Evolutionary conservation across 805 yeast species (phyloP), one percentile per base, ranked within the genome.

Genomic region (Teunomyces pallodes): DNA sequence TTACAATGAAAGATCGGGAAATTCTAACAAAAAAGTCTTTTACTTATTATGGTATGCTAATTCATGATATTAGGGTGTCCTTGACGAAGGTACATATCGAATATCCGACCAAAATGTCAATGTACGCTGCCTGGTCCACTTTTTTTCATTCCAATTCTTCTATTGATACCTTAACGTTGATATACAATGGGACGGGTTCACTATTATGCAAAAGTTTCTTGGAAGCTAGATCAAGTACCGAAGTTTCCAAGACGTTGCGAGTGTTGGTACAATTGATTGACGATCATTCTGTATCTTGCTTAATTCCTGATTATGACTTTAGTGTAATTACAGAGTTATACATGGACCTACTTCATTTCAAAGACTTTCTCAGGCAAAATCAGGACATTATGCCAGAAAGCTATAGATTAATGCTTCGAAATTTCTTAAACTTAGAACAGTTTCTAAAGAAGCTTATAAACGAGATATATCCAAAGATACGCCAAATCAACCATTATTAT

Each of bases 281-380:
- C 39, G 52, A 47, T 46, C 64, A 61, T 49, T 46, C 59, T 8
- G 48, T 50, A 33, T 56, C 59, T 30, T 46, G 64, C 2, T 43
- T 55, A 13, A 56, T 65, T 5, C 76, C 76, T 3, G 75, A 72
- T 52, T 67, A 72, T 48, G 50, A 58, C 16, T 64, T 69, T 46
- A 60, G 54, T 26, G 56, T 71, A 3, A 56, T 72, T 6, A 47
- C 54, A 24, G 66, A 61, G 20, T 39, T 73, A 26, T 55, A 51
- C 31, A 50, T 51, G 5, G 65, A 61, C 33, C 60, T 72, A 32
- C 42, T 45, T 24, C 45, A 51, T 3, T 69, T 67, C 56, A 67
- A 67, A 46, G 36, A 47, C 9, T 64, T 65, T 38, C 51, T 61
- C 26, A 44, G 46, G 17, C 47, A 48, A 28, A 49, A 46, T 41